phyloP scores from a whole-genome alignment of 305 asterid genomes.

The Fraxinus ornus region DNA sequence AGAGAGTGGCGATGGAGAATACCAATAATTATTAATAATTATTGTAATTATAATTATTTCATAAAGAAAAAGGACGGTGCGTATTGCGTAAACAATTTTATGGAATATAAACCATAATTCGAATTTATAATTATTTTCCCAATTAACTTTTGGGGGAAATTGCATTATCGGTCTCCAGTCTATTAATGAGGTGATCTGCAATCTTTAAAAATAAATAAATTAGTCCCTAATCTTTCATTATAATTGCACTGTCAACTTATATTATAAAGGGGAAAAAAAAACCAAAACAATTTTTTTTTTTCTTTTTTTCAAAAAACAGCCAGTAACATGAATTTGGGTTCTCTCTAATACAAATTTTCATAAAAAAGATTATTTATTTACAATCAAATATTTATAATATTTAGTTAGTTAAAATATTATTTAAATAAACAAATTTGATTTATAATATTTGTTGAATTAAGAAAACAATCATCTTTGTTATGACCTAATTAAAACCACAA shows the following conservation, averaged over 20 bases:
- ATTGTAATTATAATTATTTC: constrained; percentile 2
- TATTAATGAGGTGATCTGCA: not conserved
- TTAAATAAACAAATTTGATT: not conserved
- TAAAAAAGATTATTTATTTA: not conserved
- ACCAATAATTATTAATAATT: constrained; percentile 47
- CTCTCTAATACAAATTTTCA: not conserved
- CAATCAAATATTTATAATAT: not conserved
- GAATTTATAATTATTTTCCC: constrained; percentile 29
- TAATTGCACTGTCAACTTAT: not conserved
- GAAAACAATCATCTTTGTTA: not conserved
- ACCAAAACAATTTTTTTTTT: too few species aligned
- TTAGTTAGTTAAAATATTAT: not conserved
- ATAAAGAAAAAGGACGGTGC: constrained; percentile 42
- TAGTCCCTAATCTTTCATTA: not conserved
- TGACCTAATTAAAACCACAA: not conserved
- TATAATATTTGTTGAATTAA: not conserved
- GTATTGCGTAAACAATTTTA: constrained; percentile 22
- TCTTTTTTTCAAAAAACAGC: too few species aligned
- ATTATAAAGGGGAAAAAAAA: not conserved
- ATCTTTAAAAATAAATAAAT: not conserved
- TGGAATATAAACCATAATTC: constrained; percentile 37
- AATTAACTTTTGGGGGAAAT: constrained; percentile 12
- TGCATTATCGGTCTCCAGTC: not conserved
- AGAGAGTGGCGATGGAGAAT: constrained; percentile 37
- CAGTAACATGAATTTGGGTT: not conserved